phyloP scores from a whole-genome alignment of 371 early-diverging fungal genomes.

The Lichtheimia ornata region DNA sequence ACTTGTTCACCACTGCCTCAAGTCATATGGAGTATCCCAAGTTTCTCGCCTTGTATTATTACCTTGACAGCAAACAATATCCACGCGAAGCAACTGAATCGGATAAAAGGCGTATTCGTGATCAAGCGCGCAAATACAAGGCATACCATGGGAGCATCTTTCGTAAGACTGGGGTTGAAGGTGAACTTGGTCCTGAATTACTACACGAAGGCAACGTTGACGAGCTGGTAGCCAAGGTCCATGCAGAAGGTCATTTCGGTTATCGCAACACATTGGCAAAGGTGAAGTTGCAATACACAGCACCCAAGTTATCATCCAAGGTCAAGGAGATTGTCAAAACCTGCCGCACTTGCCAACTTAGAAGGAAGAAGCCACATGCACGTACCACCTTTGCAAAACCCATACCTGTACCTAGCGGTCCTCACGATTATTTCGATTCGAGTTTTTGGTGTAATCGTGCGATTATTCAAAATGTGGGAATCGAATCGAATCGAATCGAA shows the following conservation, averaged over 20 bases:
- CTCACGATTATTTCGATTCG: no score
- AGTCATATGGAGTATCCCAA: no score
- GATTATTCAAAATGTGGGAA: no score
- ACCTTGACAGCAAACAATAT: no score
- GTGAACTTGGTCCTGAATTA: constrained; percentile 3
- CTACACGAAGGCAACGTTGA: constrained; percentile 13
- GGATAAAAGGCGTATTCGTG: constrained; percentile 5
- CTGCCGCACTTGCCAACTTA: constrained; percentile 12
- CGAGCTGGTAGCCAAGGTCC: neutral
- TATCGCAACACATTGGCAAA: constrained; percentile 15
- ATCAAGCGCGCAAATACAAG: constrained; percentile 1
- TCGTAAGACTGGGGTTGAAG: neutral
- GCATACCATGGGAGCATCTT: neutral
- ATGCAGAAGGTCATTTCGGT: constrained; percentile 23
- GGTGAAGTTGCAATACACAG: constrained; percentile 15
- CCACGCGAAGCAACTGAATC: neutral
- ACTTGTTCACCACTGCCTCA: no score
- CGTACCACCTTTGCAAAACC: no score
- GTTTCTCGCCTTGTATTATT: no score
- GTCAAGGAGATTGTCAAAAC: constrained; percentile 2
- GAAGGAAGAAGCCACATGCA: no score
- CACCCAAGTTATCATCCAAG: neutral
- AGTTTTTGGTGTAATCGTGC: no score
- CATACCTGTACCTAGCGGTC: no score
- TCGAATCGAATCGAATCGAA: no score